Percentiles rank a stretch among this genome's conserved stretches.
Conservation (phyloP, 495 filamentous ascomycete species). For the Cercophora newfieldiana region DNA sequence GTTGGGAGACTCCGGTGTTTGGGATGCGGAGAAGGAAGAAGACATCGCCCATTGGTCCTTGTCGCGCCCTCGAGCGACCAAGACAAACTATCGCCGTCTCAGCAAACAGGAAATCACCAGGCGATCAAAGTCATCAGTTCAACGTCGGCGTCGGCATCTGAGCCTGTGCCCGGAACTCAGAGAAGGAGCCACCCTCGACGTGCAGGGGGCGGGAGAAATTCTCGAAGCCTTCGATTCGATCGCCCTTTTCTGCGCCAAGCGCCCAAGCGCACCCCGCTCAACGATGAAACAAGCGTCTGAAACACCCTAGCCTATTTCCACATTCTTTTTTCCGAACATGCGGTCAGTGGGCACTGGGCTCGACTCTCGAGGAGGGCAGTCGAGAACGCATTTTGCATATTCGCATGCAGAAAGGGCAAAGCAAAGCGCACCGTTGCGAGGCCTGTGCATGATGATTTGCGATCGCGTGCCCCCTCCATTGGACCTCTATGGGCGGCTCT, state of each 20-base stretch:
- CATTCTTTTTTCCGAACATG: neutral
- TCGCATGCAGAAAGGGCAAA: neutral
- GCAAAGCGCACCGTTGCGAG: neutral
- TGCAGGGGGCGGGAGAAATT: neutral
- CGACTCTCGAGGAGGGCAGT: neutral
- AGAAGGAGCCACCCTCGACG: neutral
- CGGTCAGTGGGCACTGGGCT: neutral
- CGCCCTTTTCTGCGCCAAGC: neutral
- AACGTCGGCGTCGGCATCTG: neutral
- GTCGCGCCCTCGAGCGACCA: neutral
- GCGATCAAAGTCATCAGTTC: neutral
- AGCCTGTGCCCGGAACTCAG: neutral
- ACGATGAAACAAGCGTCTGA: neutral
- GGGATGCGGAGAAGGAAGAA: neutral
- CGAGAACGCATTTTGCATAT: neutral
- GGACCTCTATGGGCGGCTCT: neutral
- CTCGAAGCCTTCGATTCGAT: neutral
- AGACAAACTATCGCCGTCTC: neutral
- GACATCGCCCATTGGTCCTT: neutral
- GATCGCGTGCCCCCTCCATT: neutral
- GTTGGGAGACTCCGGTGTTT: neutral
- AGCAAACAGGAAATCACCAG: neutral
- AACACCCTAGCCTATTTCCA: neutral
- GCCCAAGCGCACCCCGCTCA: neutral
- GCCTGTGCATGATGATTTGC: neutral